Conservation (phyloP, 148 eudicot species). For the Arbutus unedo region DNA sequence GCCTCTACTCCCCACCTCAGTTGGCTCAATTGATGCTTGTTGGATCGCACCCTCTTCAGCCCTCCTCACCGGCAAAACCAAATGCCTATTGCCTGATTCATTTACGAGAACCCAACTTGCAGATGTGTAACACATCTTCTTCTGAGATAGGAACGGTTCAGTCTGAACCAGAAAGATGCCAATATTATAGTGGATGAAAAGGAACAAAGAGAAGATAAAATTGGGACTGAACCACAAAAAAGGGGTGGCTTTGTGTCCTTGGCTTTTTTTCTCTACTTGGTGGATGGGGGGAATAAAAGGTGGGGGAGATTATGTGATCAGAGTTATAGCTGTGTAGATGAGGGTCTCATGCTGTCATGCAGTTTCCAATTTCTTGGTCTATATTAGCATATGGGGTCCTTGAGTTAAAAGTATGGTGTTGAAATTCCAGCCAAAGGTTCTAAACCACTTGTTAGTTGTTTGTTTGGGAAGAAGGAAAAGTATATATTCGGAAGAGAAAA, state of each 20-base stretch:
- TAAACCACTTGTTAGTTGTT: no score
- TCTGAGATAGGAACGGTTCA: neutral
- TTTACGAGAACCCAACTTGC: no score
- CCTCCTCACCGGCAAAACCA: conserved; percentile 1
- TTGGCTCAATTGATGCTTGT: neutral
- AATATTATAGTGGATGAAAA: neutral
- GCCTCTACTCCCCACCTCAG: neutral
- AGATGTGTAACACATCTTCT: neutral
- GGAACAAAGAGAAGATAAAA: neutral
- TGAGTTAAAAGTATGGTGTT: no score
- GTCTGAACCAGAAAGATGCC: neutral
- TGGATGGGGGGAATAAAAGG: neutral
- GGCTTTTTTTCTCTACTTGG: neutral
- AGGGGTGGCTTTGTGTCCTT: no score
- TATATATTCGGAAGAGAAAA: no score
- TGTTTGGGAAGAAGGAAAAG: no score
- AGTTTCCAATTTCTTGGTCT: neutral
- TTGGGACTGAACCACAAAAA: neutral
- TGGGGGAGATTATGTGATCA: neutral
- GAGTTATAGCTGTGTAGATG: neutral
- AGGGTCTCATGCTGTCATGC: neutral
- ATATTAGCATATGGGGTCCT: no score
- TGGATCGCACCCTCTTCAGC: conserved; percentile 11
- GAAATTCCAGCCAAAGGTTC: no score
- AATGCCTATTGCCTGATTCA: neutral